Evolutionary conservation across 1,284 basidiomycete genomes (phyloP), one percentile per base, ranked within the genome.

Genomic region (Malassezia dermatis): DNA sequence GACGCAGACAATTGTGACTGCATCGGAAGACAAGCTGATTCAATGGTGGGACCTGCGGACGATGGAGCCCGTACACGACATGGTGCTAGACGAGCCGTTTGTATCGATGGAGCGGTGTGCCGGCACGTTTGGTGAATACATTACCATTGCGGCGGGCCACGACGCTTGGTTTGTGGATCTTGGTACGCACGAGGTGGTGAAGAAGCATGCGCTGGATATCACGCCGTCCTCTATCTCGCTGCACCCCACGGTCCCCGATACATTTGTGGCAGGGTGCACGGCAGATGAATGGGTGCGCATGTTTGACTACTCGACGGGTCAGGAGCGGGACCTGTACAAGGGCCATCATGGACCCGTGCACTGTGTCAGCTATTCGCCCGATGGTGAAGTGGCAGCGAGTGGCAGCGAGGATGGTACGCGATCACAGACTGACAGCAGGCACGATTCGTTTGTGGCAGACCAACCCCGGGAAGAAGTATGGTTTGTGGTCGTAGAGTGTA

Each of bases 341-440:
- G 93, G 93, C 6, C 94, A 98, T 74, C 93, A 98, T 73, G 93
- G 93, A 13, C 91, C 93, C 12, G 93, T 94, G 11, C 89, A 94
- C 67, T 88, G 86, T 58, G 86, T 94, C 37, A 85, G 86, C 64
- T 98, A 86, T 77, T 88, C 86, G 71, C 94, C 93, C 0, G 93
- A 98, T 75, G 94, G 93, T n/a, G 91, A 98, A 79, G 82, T 95
- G 78, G 96, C 89, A 72, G 93, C 93, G 21, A 90, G 87, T 69
- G 94, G 93, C 48, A 89, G 86, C 66, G 93, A 89, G 84, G 74
- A 77, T 54, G 69, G 63, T 44, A 95, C 91, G 1, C 11, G 11
- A 27, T 23, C 21, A 26, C 5, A 17, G 19, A 39, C 28, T 35
- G 24, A 35, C 34, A 24, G 23, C 48, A 50, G 48, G 53, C 19